Conservation (phyloP, 2,329 filamentous ascomycete genomes). For the Cytospora leucostoma region DNA sequence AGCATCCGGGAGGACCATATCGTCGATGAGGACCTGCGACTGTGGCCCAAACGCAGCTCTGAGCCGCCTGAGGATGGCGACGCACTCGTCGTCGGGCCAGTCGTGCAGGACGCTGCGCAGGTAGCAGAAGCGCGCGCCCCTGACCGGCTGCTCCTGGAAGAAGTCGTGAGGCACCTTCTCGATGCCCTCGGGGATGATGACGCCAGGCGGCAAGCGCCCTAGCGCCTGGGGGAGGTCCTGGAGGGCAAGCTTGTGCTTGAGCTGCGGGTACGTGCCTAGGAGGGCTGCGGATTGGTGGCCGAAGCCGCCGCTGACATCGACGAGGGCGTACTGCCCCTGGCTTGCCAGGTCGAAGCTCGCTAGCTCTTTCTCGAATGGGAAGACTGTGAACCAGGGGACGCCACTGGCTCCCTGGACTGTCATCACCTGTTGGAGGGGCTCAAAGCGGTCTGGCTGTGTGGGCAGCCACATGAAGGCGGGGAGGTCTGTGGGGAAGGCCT, state of each 20-base stretch:
- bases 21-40: slow-evolving; percentile 45
- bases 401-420: slow-evolving; percentile 30
- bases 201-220: not conserved
- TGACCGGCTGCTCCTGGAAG: slow-evolving; percentile 33
- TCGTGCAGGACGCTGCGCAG: slow-evolving; percentile 43
- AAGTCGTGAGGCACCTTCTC: slow-evolving; percentile 32
- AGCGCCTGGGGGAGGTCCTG: slow-evolving; percentile 21
- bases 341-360: not conserved
- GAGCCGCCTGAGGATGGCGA: slow-evolving; percentile 39
- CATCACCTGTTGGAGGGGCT: slow-evolving; percentile 32
- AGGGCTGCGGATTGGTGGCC: slow-evolving; percentile 28
- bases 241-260: slow-evolving; percentile 6
- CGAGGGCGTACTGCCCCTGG: not conserved
- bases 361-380: slow-evolving; percentile 30
- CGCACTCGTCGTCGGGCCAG: slow-evolving; percentile 38
- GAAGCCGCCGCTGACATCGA: slow-evolving; percentile 27
- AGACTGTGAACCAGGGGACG: slow-evolving; percentile 31
- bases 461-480: slow-evolving; percentile 33
- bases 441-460: slow-evolving; percentile 30
- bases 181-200: slow-evolving; percentile 7
- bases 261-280: not conserved
- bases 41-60: slow-evolving; percentile 37
- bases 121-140: slow-evolving; percentile 41
- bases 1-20: slow-evolving; percentile 43
- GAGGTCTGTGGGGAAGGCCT: slow-evolving; percentile 32